Evolutionary conservation across 768 basidiomycete genomes (phyloP).

Genomic region (Tylopilus cervinicoccineus): DNA sequence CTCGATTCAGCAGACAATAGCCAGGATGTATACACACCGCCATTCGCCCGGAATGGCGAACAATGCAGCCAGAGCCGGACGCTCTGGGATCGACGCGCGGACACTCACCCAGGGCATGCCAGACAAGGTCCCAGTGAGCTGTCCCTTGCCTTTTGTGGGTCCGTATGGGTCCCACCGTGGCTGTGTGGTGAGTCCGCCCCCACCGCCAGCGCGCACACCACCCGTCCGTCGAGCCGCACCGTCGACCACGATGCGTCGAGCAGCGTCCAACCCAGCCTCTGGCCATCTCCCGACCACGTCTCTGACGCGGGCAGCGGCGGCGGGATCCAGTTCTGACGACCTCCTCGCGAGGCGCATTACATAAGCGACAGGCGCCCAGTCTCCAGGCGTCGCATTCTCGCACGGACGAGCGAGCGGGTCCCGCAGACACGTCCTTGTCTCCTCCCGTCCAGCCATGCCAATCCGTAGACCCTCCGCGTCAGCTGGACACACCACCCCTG

Average conservation of each 20-base stretch:
- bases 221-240: neutral
- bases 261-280: neutral
- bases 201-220: neutral
- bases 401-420: constrained; percentile 14
- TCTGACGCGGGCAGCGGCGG: too few species aligned
- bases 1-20: constrained; percentile 27
- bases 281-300: neutral
- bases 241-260: neutral
- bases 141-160: constrained; percentile 34
- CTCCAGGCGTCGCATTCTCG: constrained; percentile 13
- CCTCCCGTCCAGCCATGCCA: constrained; percentile 35
- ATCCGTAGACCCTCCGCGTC: constrained; percentile 64
- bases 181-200: constrained; percentile 23
- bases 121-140: constrained; percentile 3
- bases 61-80: constrained; percentile 19
- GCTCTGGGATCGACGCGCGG: constrained; percentile 20
- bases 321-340: too few species aligned
- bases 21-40: constrained; percentile 19
- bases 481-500: constrained; percentile 35
- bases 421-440: constrained; percentile 8
- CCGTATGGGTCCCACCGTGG: constrained; percentile 41
- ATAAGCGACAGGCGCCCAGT: neutral
- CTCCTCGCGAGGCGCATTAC: neutral
- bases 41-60: constrained; percentile 23
- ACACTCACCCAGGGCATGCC: neutral